Conservation (phyloP, 352 stramenopile species). For the Phytopythium ostracodes region DNA sequence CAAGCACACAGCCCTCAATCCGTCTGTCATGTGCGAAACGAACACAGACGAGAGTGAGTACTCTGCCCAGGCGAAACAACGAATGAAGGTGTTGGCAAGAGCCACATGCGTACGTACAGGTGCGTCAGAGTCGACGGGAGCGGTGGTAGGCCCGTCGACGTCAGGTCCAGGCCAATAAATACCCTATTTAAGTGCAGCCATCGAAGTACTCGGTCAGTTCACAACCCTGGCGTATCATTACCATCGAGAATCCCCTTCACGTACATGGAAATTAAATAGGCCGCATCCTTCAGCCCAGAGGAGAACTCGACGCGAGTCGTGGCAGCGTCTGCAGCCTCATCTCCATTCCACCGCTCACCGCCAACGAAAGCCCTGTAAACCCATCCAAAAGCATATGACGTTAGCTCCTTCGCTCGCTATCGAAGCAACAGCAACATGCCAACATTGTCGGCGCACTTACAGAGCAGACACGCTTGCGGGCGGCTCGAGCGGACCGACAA, state of each 20-base stretch:
- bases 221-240: too few relatives aligned
- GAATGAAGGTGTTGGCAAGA: neutral
- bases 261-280: constrained; percentile 2
- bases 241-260: neutral
- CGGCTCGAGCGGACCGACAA: neutral
- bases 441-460: neutral
- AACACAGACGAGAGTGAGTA: neutral
- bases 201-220: constrained; percentile 5
- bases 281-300: neutral
- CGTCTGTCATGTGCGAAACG: neutral
- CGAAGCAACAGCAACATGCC: neutral
- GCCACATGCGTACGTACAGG: constrained; percentile 2
- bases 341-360: neutral
- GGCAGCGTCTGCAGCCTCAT: neutral
- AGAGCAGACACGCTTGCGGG: neutral
- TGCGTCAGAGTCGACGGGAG: constrained; percentile 18
- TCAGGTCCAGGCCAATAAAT: constrained; percentile 36
- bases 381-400: neutral
- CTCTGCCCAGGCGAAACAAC: neutral
- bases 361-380: neutral
- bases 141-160: constrained; percentile 14
- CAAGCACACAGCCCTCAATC: constrained; percentile 21
- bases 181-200: constrained; percentile 8
- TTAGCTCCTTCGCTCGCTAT: neutral
- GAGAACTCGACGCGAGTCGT: neutral